Evolutionary conservation across 176 grass and related monocot genomes (phyloP), one percentile per base, ranked within the genome.

Genomic region (Zoysia japonica): DNA sequence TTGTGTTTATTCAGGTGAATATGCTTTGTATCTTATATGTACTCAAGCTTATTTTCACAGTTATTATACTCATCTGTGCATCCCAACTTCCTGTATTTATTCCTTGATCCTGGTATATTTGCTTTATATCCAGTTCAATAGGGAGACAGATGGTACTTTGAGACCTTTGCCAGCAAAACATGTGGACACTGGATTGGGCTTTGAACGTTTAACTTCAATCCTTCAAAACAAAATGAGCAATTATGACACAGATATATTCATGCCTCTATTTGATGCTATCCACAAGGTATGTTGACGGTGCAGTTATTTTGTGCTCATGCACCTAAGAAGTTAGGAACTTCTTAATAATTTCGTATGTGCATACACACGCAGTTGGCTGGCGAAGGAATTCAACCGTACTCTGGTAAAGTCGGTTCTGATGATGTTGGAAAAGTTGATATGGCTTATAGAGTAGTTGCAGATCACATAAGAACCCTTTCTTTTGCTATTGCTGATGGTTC

Each of bases 161-260:
- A 98, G 78, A 64, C 60, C 92, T 59, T 87, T 98, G 73, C 95
- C 95, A 68, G 78, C 95, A 62, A 98, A 94, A 80, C 95, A 98
- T 83, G 95, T 98, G 73, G 95, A 98, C 81, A 98, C 92, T 48
- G 95, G 95, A 82, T 0, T 94, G 92, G 95, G 92, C 50, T 98
- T 98, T 70, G 92, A 94, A 81, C 85, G 90, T 44, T 86, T 94
- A 70, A 91, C 92, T 76, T 98, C 95, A 38, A 90, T 94, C 61
- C 92, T 98, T 92, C 92, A 98, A 70, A 90, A 90, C 38, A 98
- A 98, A 89, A 90, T 98, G 95, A 94, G 92, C 89, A 98, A 98
- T 63, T 98, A 98, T 73, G 95, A 98, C 63, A 94, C 95, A 5
- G 90, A 94, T 77, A 37, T 98, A 70, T 98, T 98, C 73, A 75